Evolutionary conservation across 805 yeast genomes (phyloP), one percentile per base, ranked within the genome.

Genomic region (Suhomyces xylopsoci): DNA sequence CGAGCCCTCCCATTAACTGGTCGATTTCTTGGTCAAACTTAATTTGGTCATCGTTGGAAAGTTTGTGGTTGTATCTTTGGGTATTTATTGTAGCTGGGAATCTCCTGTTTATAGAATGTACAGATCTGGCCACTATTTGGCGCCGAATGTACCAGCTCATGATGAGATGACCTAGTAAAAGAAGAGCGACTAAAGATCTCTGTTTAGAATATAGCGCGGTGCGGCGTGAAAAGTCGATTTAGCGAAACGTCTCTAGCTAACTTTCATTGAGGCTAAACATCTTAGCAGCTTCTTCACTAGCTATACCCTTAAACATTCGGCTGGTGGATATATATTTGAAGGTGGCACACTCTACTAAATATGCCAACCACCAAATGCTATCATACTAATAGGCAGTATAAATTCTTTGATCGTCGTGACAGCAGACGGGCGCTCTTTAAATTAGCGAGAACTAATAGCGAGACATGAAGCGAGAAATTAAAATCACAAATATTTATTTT

Each of bases 21-120:
- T 42, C 30, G 26, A 42, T 42, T 42, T 42, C 45, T 8, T 42
- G 45, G 30, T 42, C 45, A 19, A 42, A 42, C 30, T 42, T 42
- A 9, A 42, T n/a, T 19, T 38, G 42, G 8, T 19, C 42, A 10
- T 38, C 42, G 7, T 38, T 17, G 14, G 42, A 38, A 3, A 38
- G 42, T 19, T 38, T 38, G 42, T 38, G 42, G 5, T 38, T 38
- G 24, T 17, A 38, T 17, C 42, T 17, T 12, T 38, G 15, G 8
- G 24, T 19, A 12, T 10, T 19, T 17, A 10, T 6, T 38, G 14
- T 3, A 12, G 17, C 42, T 5, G 42, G 42, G n/a, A 19, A 38
- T 10, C 14, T 38, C n/a, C 24, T 38, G n/a, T 38, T 19, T 7
- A 38, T 17, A 5, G 14, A 7, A 17, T 38, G 42, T 38, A 38